These are phyloP conservation scores for Filosporella fistucella DNA, from an alignment of 495 filamentous ascomycete genomes.

Conservation along the genomic window DNA sequence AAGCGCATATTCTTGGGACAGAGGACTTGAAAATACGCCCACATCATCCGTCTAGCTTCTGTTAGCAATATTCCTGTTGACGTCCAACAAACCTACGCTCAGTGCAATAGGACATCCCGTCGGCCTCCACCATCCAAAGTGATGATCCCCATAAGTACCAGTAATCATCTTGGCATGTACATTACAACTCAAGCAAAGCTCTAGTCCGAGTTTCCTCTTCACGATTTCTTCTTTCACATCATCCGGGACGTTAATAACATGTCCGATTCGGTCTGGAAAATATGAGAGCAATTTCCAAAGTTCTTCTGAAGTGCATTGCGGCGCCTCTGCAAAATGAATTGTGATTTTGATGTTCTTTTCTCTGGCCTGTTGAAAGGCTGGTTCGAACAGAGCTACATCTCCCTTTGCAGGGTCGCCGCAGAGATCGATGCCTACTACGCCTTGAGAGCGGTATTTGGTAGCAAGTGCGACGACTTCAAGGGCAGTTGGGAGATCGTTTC, in stretches of 20 bases:
- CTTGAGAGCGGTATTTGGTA: constrained; percentile 41
- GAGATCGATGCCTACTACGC: constrained; percentile 75
- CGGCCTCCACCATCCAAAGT: constrained; percentile 65
- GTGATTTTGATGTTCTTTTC: constrained; percentile 54
- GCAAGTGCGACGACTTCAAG: constrained; percentile 59
- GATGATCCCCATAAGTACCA: constrained; percentile 64
- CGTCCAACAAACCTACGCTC: constrained; percentile 44
- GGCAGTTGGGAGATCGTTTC: constrained; percentile 52
- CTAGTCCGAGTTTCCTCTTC: constrained; percentile 52
- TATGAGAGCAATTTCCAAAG: constrained; percentile 58
- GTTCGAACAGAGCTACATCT: constrained; percentile 49
- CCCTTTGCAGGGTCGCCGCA: constrained; percentile 71
- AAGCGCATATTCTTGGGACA: constrained; percentile 78
- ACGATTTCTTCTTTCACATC: constrained; percentile 50
- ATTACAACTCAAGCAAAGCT: constrained; percentile 79
- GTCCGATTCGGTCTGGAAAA: constrained; percentile 66
- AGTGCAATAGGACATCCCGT: constrained; percentile 48
- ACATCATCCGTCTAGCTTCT: constrained; percentile 77
- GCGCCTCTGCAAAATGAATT: constrained; percentile 74
- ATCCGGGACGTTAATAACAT: constrained; percentile 71
- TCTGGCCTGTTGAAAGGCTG: constrained; percentile 53
- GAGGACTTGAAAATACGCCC: constrained; percentile 70
- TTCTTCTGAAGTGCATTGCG: constrained; percentile 48
- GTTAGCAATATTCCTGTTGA: constrained; percentile 1
- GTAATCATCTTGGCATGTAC: constrained; percentile 68